These are phyloP conservation scores for Diplodia intermedia DNA, from an alignment of 2,329 filamentous ascomycete species.

Conservation along the genomic window DNA sequence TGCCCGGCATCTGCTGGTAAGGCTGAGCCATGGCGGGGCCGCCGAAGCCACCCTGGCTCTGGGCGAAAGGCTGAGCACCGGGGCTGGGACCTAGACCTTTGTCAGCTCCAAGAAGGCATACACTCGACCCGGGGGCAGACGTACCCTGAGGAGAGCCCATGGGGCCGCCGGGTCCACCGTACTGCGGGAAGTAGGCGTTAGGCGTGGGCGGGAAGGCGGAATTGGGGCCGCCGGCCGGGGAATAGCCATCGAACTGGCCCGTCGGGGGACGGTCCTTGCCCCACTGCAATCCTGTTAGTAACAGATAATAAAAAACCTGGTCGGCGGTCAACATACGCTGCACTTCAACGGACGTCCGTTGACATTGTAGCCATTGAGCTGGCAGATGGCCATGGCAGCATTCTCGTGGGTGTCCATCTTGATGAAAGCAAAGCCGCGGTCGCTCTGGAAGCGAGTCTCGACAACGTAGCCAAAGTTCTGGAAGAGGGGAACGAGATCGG, in stretches of 20 bases:
- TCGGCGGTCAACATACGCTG: slow-evolving; percentile 74
- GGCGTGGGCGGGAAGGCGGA: slow-evolving; percentile 79
- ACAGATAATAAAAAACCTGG: slow-evolving; percentile 35
- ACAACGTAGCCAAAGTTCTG: slow-evolving; percentile 98
- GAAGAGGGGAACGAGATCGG: slow-evolving; percentile 96
- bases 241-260: slow-evolving; percentile 80
- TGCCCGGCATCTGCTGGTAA: slow-evolving; percentile 62
- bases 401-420: slow-evolving; percentile 99
- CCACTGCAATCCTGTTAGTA: slow-evolving; percentile 69
- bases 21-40: slow-evolving; percentile 62
- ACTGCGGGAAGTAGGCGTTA: slow-evolving; percentile 89
- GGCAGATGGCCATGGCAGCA: slow-evolving; percentile 97
- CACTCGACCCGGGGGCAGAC: slow-evolving; percentile 41
- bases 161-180: slow-evolving; percentile 72
- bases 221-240: slow-evolving; percentile 72
- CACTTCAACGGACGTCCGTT: slow-evolving; percentile 97
- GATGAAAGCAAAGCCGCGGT: slow-evolving; percentile 97
- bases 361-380: slow-evolving; percentile 96
- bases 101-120: slow-evolving; percentile 41
- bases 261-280: slow-evolving; percentile 97
- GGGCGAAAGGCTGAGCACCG: slow-evolving; percentile 68
- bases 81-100: slow-evolving; percentile 59
- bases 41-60: slow-evolving; percentile 65
- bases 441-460: slow-evolving; percentile 96
- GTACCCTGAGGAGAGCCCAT: slow-evolving; percentile 66